phyloP scores from a whole-genome alignment of 345 rosid species.

The Syzygium aromaticum region DNA sequence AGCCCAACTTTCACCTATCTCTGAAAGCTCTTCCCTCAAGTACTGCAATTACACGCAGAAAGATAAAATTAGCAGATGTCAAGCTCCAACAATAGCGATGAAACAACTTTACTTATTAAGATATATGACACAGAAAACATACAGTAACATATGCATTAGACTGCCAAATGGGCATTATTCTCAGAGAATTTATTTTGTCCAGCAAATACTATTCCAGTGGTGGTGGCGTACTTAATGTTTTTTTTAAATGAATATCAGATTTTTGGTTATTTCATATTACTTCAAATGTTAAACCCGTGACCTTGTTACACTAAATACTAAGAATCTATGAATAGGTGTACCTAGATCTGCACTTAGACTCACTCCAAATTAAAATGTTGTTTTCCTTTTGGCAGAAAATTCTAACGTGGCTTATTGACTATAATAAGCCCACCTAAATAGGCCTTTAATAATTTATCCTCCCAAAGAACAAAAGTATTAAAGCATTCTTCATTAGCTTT shows the following conservation, averaged over 20 bases:
- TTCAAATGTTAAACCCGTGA: background rate
- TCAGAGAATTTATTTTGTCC: background rate
- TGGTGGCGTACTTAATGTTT: background rate
- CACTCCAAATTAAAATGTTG: background rate
- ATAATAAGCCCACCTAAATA: background rate
- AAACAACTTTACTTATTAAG: background rate
- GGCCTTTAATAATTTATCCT: background rate
- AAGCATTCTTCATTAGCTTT: background rate
- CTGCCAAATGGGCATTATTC: background rate
- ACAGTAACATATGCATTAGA: background rate
- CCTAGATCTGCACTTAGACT: background rate
- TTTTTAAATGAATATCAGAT: background rate
- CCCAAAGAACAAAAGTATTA: background rate
- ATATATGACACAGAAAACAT: background rate
- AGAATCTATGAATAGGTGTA: background rate
- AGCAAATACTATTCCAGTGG: background rate
- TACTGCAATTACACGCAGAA: slow-evolving; percentile 39
- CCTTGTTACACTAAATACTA: background rate
- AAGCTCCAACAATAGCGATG: background rate
- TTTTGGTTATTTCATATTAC: background rate
- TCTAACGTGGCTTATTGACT: background rate
- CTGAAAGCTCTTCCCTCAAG: slow-evolving; percentile 73
- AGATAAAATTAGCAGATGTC: slow-evolving; percentile 8
- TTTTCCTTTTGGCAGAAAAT: background rate
- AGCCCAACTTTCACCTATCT: slow-evolving; percentile 87